Percentiles rank a stretch among this genome's conserved stretches.
Evolutionary conservation across 2,329 filamentous ascomycete species (phyloP).

Genomic region (Aureobasidium sp.): DNA sequence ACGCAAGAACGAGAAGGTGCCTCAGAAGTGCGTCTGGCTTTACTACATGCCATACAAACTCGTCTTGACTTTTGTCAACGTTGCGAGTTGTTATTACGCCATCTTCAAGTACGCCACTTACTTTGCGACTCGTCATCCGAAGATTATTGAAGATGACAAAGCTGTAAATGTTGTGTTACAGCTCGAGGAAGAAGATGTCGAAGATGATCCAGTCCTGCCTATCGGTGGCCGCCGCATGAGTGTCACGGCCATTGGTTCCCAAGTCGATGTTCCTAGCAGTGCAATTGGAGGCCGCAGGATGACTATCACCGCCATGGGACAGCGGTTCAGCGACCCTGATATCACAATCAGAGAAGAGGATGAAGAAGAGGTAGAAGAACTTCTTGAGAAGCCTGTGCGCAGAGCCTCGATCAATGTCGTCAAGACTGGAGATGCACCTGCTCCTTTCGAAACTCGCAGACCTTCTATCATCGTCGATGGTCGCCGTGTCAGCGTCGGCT

Average conservation of each 20-base stretch:
- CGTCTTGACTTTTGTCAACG: constrained; percentile 49
- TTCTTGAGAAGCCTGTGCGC: constrained; percentile 11
- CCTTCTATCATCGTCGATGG: constrained; percentile 16
- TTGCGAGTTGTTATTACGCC: constrained; percentile 35
- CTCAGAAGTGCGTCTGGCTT: constrained; percentile 39
- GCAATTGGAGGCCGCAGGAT: constrained; percentile 17
- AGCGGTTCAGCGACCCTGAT: constrained; percentile 20
- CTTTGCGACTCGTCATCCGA: constrained; percentile 53
- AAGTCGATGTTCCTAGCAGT: constrained; percentile 16
- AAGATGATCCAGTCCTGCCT: neutral
- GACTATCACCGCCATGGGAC: constrained; percentile 24
- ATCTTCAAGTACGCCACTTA: constrained; percentile 48
- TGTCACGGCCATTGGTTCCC: constrained; percentile 23
- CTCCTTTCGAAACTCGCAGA: neutral
- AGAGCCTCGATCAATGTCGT: constrained; percentile 13
- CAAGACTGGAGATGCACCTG: constrained; percentile 9
- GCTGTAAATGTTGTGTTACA: constrained; percentile 30
- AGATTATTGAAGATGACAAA: constrained; percentile 54
- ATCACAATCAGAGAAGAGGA: constrained; percentile 17
- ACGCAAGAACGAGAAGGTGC: constrained; percentile 48
- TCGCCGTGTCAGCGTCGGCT: constrained; percentile 5
- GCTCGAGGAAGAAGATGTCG: constrained; percentile 20
- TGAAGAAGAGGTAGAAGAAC: constrained; percentile 12
- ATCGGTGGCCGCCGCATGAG: constrained; percentile 25
- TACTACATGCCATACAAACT: constrained; percentile 55